phyloP scores from a whole-genome alignment of 2,329 filamentous ascomycete species.

The Orbilia oligospora region DNA sequence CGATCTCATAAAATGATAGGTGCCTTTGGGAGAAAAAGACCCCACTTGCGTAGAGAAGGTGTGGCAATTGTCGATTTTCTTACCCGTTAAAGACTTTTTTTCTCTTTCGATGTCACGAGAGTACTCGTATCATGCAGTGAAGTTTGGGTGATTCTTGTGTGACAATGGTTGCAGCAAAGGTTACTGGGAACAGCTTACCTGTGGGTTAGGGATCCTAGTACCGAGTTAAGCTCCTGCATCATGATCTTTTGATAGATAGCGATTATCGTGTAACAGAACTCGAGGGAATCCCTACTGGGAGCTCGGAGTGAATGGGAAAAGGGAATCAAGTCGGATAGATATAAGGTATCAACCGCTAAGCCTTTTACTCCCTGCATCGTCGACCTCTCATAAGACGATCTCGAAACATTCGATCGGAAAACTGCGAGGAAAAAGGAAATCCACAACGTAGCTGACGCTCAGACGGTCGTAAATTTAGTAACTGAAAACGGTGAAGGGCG shows the following conservation, averaged over 20 bases:
- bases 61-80: conserved; percentile 42
- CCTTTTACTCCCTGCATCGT: conserved; percentile 29
- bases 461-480: conserved; percentile 58
- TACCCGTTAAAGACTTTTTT: neutral
- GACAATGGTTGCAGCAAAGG: conserved; percentile 25
- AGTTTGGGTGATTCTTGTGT: conserved; percentile 28
- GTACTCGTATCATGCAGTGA: conserved; percentile 37
- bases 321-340: conserved; percentile 27
- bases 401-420: conserved; percentile 52
- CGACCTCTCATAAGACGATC: conserved; percentile 19
- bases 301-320: neutral
- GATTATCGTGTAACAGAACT: conserved; percentile 55
- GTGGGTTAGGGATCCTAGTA: conserved; percentile 19
- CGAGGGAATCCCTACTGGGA: conserved; percentile 26
- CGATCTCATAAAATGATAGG: conserved; percentile 42
- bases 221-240: conserved; percentile 21
- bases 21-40: neutral
- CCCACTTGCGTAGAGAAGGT: conserved; percentile 40
- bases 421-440: conserved; percentile 51
- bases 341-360: conserved; percentile 33
- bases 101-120: conserved; percentile 42
- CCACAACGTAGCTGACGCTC: conserved; percentile 7
- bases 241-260: conserved; percentile 44
- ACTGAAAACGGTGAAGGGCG: conserved; percentile 60
- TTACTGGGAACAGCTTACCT: neutral